Conservation (phyloP, 768 basidiomycete species). For the Lactarius hatsudake region DNA sequence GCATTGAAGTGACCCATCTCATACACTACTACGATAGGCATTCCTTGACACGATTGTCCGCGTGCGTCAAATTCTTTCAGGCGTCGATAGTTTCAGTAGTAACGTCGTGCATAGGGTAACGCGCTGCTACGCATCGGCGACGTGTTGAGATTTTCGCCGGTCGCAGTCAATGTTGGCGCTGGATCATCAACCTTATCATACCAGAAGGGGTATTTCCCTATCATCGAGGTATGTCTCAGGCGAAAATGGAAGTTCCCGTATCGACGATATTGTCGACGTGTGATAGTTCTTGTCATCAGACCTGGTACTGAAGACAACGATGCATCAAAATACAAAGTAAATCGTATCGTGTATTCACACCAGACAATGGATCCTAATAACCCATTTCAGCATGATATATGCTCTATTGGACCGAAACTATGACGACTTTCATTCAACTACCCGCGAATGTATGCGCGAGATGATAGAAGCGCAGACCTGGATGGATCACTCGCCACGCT, state of each 20-base stretch:
- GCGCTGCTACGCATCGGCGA: constrained; percentile 34
- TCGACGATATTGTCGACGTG: background rate
- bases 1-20: background rate
- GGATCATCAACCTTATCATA: constrained; percentile 31
- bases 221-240: constrained; percentile 31
- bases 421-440: constrained; percentile 26
- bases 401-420: constrained; percentile 34
- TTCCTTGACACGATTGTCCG: constrained; percentile 31
- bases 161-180: constrained; percentile 26
- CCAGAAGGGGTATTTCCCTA: constrained; percentile 35
- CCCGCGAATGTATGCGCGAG: constrained; percentile 28
- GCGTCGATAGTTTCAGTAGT: background rate
- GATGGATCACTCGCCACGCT: constrained; percentile 27
- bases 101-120: constrained; percentile 28
- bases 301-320: constrained; percentile 33
- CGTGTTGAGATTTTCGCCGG: constrained; percentile 31
- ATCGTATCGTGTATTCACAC: background rate
- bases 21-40: constrained; percentile 21
- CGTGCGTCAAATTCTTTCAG: constrained; percentile 20
- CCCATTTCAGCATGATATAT: constrained; percentile 27
- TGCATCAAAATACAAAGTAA: constrained; percentile 36
- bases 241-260: background rate
- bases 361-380: background rate
- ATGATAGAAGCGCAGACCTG: constrained; percentile 32
- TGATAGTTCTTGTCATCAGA: constrained; percentile 35